Conservation (phyloP, 2,329 filamentous ascomycete genomes). For the Elsinoe australis region DNA sequence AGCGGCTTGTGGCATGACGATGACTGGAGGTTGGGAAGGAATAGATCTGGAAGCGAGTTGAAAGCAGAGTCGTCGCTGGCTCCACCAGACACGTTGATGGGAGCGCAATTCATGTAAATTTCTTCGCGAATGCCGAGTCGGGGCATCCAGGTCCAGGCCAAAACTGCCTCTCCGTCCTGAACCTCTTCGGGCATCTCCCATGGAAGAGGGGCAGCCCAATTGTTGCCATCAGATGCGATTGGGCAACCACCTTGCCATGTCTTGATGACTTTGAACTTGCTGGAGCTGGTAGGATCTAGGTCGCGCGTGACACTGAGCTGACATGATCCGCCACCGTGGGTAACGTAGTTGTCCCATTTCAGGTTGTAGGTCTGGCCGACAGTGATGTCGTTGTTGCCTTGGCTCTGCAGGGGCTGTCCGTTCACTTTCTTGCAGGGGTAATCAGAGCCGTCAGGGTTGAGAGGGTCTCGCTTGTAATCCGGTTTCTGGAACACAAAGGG, state of each 20-base stretch:
- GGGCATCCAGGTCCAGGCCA: slow-evolving; percentile 73
- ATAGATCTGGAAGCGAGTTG: slow-evolving; percentile 51
- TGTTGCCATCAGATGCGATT: slow-evolving; percentile 48
- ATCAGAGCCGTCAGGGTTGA: slow-evolving; percentile 2
- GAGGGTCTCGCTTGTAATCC: slow-evolving; percentile 5
- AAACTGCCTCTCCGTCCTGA: slow-evolving; percentile 62
- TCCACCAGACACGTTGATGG: slow-evolving; percentile 53
- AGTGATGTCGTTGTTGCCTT: neutral
- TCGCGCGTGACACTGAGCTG: slow-evolving; percentile 79
- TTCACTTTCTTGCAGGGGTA: slow-evolving; percentile 14
- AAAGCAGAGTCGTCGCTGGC: slow-evolving; percentile 38
- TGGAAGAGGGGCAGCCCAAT: slow-evolving; percentile 49
- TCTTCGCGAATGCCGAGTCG: slow-evolving; percentile 82
- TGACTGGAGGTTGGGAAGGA: slow-evolving; percentile 45
- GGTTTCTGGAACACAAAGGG: slow-evolving; percentile 9
- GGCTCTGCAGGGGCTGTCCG: slow-evolving; percentile 2
- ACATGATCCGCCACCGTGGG: slow-evolving; percentile 85
- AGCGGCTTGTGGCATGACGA: slow-evolving; percentile 26
- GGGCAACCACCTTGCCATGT: slow-evolving; percentile 74
- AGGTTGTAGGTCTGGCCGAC: slow-evolving; percentile 4
- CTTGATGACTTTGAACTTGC: slow-evolving; percentile 80
- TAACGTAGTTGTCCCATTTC: slow-evolving; percentile 12
- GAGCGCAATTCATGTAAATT: slow-evolving; percentile 95
- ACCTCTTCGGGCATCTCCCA: slow-evolving; percentile 68
- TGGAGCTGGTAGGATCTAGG: slow-evolving; percentile 55